These are phyloP conservation scores for Hymenoscyphus infarciens DNA, from an alignment of 2,329 filamentous ascomycete species.

Conservation along the genomic window DNA sequence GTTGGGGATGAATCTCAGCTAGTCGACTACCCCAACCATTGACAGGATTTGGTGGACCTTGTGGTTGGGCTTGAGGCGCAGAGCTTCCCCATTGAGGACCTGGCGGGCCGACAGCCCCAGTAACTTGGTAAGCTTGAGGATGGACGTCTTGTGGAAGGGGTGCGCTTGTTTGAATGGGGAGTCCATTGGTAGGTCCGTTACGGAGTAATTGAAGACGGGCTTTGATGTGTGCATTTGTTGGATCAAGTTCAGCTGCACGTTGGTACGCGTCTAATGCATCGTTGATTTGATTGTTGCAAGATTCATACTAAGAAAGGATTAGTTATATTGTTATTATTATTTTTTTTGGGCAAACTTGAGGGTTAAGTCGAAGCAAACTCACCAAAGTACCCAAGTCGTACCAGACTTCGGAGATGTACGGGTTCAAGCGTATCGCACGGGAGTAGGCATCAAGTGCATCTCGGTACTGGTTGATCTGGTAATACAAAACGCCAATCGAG, in stretches of 20 bases:
- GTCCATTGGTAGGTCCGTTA: slow-evolving; percentile 70
- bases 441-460: slow-evolving; percentile 98
- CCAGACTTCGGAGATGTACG: slow-evolving; percentile 98
- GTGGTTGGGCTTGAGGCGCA: slow-evolving; percentile 57
- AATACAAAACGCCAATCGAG: slow-evolving; percentile 97
- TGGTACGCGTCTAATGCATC: slow-evolving; percentile 96
- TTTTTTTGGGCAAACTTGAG: slow-evolving; percentile 24
- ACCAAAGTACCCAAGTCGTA: slow-evolving; percentile 95
- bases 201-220: slow-evolving; percentile 86
- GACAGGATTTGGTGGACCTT: slow-evolving; percentile 35
- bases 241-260: slow-evolving; percentile 89
- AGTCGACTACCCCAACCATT: slow-evolving; percentile 62
- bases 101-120: slow-evolving; percentile 76
- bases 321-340: too few relatives aligned
- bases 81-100: slow-evolving; percentile 88
- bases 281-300: slow-evolving; percentile 96
- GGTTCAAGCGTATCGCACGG: slow-evolving; percentile 91
- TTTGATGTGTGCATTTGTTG: slow-evolving; percentile 92
- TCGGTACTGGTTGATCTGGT: slow-evolving; percentile 99
- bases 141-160: slow-evolving; percentile 96
- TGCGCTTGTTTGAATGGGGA: slow-evolving; percentile 66
- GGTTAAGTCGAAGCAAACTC: slow-evolving; percentile 43
- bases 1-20: slow-evolving; percentile 75
- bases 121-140: slow-evolving; percentile 85
- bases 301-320: slow-evolving; percentile 69